Conservation (phyloP, 148 eudicot species). For the Amaranthus palmeri region DNA sequence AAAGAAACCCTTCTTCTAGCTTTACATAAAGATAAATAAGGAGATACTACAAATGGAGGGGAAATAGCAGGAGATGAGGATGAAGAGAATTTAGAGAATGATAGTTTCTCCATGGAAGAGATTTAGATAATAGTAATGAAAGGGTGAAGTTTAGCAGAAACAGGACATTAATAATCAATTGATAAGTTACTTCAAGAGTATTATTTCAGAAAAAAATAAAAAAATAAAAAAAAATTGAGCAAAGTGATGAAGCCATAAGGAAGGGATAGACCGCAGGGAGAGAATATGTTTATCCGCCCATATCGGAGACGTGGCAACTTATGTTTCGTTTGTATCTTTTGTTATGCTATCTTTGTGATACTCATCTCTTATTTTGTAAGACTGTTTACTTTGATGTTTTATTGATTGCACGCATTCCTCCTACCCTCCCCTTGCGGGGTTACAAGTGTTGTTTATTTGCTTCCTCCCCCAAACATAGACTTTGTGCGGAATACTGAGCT, state of each 20-base stretch:
- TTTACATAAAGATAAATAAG: slow-evolving; percentile 17
- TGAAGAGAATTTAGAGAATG: slow-evolving; percentile 36
- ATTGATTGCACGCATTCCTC: too few relatives aligned
- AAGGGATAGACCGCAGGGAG: slow-evolving; percentile 4
- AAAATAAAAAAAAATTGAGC: not conserved
- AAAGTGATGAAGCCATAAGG: not conserved
- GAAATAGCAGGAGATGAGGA: slow-evolving; percentile 25
- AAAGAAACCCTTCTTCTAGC: slow-evolving; percentile 35
- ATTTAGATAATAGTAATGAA: not conserved
- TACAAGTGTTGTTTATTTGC: too few relatives aligned
- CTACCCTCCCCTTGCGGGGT: too few relatives aligned
- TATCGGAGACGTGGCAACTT: slow-evolving; percentile 25
- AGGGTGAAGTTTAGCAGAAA: not conserved
- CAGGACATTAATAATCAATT: not conserved
- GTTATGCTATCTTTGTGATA: too few relatives aligned
- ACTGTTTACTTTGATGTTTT: too few relatives aligned
- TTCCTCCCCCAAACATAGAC: too few relatives aligned
- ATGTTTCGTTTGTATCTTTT: slow-evolving; percentile 1
- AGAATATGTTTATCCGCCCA: slow-evolving; percentile 24
- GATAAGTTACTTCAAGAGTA: too few relatives aligned
- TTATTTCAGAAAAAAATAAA: too few relatives aligned
- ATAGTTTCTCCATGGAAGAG: slow-evolving; percentile 41
- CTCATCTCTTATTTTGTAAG: not conserved
- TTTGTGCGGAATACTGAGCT: too few relatives aligned
- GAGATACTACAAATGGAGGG: slow-evolving; percentile 28